phyloP scores from a whole-genome alignment of 2,329 filamentous ascomycete genomes.

The Ceratocystis colombiana region DNA sequence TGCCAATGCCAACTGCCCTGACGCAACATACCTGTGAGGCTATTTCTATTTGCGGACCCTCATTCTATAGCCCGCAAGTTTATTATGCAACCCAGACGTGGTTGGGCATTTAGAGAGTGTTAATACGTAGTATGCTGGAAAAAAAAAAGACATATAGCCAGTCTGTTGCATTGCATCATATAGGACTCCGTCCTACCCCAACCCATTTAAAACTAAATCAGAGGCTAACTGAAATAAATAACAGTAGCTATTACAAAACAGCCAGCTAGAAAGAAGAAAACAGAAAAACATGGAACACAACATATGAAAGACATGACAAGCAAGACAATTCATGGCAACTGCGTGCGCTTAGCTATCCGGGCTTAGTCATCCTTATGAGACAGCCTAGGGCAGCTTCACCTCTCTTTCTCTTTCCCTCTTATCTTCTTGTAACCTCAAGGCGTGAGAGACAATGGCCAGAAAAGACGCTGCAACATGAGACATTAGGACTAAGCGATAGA shows the following conservation, averaged over 20 bases:
- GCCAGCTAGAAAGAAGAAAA: background rate
- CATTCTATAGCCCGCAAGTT: background rate
- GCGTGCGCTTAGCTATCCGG: background rate
- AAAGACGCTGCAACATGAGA: constrained; percentile 1
- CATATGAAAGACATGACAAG: background rate
- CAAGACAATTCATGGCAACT: constrained; percentile 1
- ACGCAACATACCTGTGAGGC: background rate
- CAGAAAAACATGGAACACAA: background rate
- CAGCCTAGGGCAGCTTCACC: background rate
- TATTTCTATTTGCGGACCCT: background rate
- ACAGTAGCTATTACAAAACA: background rate
- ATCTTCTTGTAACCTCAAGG: background rate
- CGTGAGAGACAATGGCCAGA: background rate
- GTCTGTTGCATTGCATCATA: background rate
- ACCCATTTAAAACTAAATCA: too few relatives aligned
- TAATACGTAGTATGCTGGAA: background rate
- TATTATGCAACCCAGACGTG: background rate
- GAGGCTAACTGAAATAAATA: background rate
- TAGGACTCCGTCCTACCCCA: too few relatives aligned
- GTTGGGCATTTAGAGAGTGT: background rate
- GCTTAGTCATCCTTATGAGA: background rate
- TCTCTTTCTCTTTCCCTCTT: too few relatives aligned
- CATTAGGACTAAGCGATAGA: background rate
- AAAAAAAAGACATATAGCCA: background rate
- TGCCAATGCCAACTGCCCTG: background rate